These are phyloP conservation scores for Mucor racemosus DNA, from an alignment of 371 early-diverging fungal species.

Conservation along the genomic window DNA sequence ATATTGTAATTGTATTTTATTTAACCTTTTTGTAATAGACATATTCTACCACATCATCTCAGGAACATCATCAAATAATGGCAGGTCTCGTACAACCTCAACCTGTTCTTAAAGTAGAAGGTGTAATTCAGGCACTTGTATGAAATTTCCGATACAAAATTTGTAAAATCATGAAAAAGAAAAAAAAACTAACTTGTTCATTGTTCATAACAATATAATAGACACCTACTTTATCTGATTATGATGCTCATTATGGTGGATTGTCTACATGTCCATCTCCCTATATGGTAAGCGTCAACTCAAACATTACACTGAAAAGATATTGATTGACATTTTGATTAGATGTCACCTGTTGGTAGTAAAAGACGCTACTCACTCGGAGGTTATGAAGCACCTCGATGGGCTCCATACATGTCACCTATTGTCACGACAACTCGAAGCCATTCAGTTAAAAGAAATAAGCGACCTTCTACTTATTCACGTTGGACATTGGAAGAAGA, in stretches of 20 bases:
- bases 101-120: constrained; percentile 23
- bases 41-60: constrained; percentile 4
- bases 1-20: neutral
- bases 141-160: constrained; percentile 3
- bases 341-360: constrained; percentile 21
- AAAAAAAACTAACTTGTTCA: neutral
- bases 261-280: constrained; percentile 21
- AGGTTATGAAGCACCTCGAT: constrained; percentile 25
- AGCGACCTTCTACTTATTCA: constrained; percentile 48
- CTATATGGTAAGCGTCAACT: constrained; percentile 12
- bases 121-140: constrained; percentile 23
- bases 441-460: constrained; percentile 41
- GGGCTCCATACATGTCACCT: constrained; percentile 38
- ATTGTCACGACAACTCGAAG: constrained; percentile 39
- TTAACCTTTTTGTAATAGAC: neutral
- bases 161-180: too few species aligned
- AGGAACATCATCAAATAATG: constrained; percentile 15
- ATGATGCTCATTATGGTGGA: constrained; percentile 19
- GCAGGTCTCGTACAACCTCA: constrained; percentile 21
- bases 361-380: constrained; percentile 32
- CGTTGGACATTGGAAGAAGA: constrained; percentile 59
- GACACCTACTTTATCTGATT: constrained; percentile 22
- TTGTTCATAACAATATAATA: neutral
- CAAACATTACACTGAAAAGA: neutral
- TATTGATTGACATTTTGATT: neutral